A percentile compares a stretch with the other conserved stretches of the same genome.
These are phyloP conservation scores for Ramalina peruviana DNA, from an alignment of 495 filamentous ascomycete genomes.

Conservation along the genomic window DNA sequence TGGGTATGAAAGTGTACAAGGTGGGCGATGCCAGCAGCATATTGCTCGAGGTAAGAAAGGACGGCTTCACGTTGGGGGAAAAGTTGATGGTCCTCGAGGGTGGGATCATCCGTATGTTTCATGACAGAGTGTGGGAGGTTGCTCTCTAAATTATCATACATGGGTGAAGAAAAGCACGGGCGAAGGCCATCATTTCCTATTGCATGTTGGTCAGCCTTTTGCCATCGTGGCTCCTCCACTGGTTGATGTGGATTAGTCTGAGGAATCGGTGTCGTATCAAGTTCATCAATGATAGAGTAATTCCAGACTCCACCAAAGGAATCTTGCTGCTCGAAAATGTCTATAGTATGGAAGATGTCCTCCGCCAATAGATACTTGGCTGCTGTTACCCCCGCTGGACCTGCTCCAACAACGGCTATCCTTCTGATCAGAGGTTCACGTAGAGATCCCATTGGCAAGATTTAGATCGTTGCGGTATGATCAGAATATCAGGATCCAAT, in stretches of 20 bases:
- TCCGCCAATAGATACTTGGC: conserved; percentile 64
- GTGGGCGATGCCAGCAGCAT: conserved; percentile 47
- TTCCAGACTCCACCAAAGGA: conserved; percentile 77
- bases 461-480: no score
- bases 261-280: conserved; percentile 17
- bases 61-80: conserved; percentile 60
- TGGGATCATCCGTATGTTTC: conserved; percentile 58
- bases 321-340: conserved; percentile 67
- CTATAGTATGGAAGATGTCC: conserved; percentile 51
- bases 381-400: conserved; percentile 50
- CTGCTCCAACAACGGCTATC: conserved; percentile 58
- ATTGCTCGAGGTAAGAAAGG: conserved; percentile 57
- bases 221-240: conserved; percentile 31
- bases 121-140: conserved; percentile 80
- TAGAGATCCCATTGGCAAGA: background rate
- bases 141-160: conserved; percentile 71
- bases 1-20: conserved; percentile 44
- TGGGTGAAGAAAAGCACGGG: conserved; percentile 47
- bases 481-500: no score
- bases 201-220: conserved; percentile 3
- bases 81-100: conserved; percentile 46
- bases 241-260: conserved; percentile 30
- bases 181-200: conserved; percentile 14
- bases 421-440: conserved; percentile 21
- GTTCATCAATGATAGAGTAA: conserved; percentile 24